Percentiles rank a stretch among this genome's conserved stretches.
phyloP scores from a whole-genome alignment of 106 monocot species.

The Hemerocallis citrina region DNA sequence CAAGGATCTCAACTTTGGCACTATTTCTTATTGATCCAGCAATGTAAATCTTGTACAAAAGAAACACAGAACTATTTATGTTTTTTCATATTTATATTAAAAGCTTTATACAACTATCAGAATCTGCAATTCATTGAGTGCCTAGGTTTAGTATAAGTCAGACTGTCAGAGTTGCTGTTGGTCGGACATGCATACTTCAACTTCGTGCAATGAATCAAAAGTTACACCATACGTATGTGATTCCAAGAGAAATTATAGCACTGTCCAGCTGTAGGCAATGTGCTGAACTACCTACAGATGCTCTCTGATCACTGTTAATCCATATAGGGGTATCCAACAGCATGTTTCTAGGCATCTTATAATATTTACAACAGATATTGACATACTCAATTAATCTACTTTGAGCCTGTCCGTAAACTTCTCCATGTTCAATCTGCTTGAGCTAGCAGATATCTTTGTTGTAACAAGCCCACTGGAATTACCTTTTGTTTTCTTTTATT shows the following conservation, averaged over 20 bases:
- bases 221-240: neutral
- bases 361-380: no score
- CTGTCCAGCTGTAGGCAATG: no score
- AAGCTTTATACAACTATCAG: neutral
- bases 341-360: neutral
- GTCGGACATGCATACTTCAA: neutral
- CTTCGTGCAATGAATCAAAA: neutral
- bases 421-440: neutral
- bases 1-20: neutral
- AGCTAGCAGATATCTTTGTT: neutral
- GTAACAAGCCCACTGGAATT: no score
- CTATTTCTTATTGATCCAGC: neutral
- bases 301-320: neutral
- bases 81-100: no score
- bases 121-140: neutral
- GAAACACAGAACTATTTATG: no score
- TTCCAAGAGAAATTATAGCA: neutral
- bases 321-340: neutral
- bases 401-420: neutral
- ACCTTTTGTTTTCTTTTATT: no score
- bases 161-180: neutral
- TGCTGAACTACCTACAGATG: neutral
- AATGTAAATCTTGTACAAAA: neutral
- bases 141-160: neutral
- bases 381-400: neutral